Evolutionary conservation across 257 asterid species (phyloP).

Genomic region (Mentha longifolia): DNA sequence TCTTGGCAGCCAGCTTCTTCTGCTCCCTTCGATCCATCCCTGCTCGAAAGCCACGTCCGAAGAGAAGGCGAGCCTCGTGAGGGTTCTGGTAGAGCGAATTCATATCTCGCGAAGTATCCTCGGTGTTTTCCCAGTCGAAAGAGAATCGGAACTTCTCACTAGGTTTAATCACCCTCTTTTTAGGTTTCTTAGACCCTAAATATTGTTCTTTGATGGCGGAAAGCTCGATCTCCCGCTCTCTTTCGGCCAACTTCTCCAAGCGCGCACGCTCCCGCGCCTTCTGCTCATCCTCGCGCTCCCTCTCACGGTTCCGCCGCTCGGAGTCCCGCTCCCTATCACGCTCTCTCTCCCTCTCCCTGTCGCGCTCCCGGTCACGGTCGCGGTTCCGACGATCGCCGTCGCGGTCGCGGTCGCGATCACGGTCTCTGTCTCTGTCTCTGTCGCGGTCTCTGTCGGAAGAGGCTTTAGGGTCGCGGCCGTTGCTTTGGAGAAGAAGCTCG

Average conservation of each 20-base stretch:
- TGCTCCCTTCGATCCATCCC: constrained; percentile 68
- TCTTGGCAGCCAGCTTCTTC: constrained; percentile 58
- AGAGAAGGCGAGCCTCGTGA: constrained; percentile 55
- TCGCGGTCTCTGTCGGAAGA: constrained; percentile 44
- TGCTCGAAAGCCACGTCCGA: constrained; percentile 60
- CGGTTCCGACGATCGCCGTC: constrained; percentile 47
- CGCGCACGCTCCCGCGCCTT: constrained; percentile 59
- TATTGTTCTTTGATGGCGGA: constrained; percentile 59
- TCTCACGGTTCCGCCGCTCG: constrained; percentile 56
- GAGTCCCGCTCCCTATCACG: constrained; percentile 46
- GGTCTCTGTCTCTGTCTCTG: constrained; percentile 48
- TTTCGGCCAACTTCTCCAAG: constrained; percentile 51
- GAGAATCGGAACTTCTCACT: constrained; percentile 58
- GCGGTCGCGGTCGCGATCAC: constrained; percentile 35
- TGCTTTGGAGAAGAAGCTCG: constrained; percentile 42
- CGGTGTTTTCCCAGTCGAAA: constrained; percentile 66
- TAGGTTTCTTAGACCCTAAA: constrained; percentile 59
- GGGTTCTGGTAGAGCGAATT: constrained; percentile 58
- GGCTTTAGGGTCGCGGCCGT: constrained; percentile 34
- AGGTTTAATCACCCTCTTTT: constrained; percentile 57
- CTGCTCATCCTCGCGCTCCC: constrained; percentile 56
- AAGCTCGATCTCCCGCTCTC: constrained; percentile 58
- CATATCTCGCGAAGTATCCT: constrained; percentile 66
- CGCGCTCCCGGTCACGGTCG: constrained; percentile 39
- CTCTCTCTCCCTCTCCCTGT: constrained; percentile 40